These are phyloP conservation scores for Zasmidium citrigriseum DNA, from an alignment of 2,329 filamentous ascomycete species.

Conservation along the genomic window DNA sequence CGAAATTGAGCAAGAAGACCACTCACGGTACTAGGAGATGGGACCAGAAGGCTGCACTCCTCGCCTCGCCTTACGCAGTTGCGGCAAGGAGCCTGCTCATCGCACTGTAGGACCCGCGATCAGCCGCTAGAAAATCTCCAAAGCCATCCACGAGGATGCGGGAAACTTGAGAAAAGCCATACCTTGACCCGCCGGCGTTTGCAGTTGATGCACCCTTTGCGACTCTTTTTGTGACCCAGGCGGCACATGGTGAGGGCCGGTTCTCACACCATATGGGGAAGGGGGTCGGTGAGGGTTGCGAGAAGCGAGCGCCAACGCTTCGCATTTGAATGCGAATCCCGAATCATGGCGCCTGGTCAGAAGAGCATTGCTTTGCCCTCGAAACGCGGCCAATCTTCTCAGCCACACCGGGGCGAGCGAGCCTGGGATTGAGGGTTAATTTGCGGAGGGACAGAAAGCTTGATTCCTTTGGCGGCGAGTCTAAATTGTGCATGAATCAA, in stretches of 20 bases:
- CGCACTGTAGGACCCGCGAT: conserved; percentile 8
- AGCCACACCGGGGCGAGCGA: not conserved
- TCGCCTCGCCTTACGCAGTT: conserved; percentile 16
- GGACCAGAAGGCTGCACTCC: conserved; percentile 13
- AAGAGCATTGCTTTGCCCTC: not conserved
- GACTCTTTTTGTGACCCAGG: conserved; percentile 16
- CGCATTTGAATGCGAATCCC: conserved; percentile 2
- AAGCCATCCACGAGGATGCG: not conserved
- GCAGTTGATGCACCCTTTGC: conserved; percentile 17
- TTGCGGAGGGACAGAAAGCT: not conserved
- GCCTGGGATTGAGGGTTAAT: not conserved
- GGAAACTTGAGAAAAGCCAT: not conserved
- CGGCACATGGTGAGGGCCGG: conserved; percentile 9
- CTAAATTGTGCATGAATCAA: not conserved
- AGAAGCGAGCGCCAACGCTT: not conserved
- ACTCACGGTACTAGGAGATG: conserved; percentile 16
- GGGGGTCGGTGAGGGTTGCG: not conserved
- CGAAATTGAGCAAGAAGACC: not conserved
- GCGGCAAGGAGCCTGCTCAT: conserved; percentile 16
- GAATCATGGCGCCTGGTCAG: not conserved
- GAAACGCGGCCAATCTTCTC: not conserved
- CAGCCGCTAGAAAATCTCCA: not conserved
- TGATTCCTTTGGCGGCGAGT: not conserved
- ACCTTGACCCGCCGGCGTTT: conserved; percentile 17
- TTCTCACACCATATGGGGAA: not conserved